Evolutionary conservation across 805 yeast genomes (phyloP).

Genomic region (Barnettozyma sp.): DNA sequence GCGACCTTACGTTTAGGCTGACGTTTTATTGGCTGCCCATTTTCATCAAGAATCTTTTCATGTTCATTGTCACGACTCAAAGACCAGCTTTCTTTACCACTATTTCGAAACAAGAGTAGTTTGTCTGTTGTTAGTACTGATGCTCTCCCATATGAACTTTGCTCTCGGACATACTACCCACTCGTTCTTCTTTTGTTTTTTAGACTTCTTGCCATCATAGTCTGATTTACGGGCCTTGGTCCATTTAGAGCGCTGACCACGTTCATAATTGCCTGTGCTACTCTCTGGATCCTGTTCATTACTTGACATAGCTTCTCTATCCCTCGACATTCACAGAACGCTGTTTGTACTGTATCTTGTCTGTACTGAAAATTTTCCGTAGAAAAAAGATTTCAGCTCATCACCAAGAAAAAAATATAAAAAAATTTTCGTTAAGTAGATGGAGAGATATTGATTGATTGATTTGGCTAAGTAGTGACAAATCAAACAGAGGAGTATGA

Average conservation of each 20-base stretch:
- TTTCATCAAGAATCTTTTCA: constrained; percentile 40
- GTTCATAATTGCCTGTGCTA: constrained; percentile 34
- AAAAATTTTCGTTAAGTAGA: no score
- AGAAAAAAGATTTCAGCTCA: no score
- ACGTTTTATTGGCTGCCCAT: constrained; percentile 58
- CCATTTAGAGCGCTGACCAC: constrained; percentile 36
- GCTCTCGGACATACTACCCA: no score
- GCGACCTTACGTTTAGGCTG: constrained; percentile 89
- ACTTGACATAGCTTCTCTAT: no score
- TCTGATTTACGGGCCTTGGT: constrained; percentile 24
- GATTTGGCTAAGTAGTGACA: no score
- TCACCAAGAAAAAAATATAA: constrained; percentile 2
- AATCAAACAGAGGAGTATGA: constrained; percentile 41
- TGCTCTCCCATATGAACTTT: no score
- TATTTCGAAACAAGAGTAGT: background rate
- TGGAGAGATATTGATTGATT: no score
- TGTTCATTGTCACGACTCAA: constrained; percentile 16
- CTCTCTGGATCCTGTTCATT: constrained; percentile 28
- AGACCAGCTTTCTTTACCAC: constrained; percentile 15
- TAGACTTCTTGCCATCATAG: constrained; percentile 12
- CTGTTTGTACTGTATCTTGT: no score
- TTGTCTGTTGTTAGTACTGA: no score
- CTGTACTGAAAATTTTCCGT: constrained; percentile 5
- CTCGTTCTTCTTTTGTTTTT: constrained; percentile 19
- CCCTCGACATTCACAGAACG: no score